These are phyloP conservation scores for Camptophora hylomeconis DNA, from an alignment of 2,329 filamentous ascomycete species.

Conservation along the genomic window DNA sequence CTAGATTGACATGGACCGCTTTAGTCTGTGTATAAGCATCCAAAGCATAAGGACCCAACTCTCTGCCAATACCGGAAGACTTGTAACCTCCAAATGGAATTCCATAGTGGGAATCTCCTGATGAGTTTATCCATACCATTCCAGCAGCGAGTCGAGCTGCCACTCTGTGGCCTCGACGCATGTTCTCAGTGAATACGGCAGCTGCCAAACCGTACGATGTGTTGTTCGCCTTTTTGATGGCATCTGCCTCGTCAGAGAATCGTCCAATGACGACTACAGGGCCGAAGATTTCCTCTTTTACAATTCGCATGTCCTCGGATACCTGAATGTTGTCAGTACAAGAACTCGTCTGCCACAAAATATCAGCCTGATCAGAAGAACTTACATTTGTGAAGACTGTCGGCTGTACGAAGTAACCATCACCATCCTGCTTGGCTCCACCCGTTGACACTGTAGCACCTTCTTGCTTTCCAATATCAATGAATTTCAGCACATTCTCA, in stretches of 20 bases:
- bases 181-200: conserved; percentile 12
- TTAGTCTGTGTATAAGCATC: conserved; percentile 45
- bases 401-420: conserved; percentile 31
- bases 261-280: conserved; percentile 29
- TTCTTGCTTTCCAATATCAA: conserved; percentile 56
- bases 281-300: conserved; percentile 31
- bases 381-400: conserved; percentile 62
- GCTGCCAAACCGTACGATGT: conserved; percentile 10
- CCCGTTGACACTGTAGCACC: conserved; percentile 53
- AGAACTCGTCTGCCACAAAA: no score
- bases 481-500: conserved; percentile 55
- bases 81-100: conserved; percentile 54
- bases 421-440: conserved; percentile 29
- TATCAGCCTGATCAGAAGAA: no score
- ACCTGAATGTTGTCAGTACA: no score
- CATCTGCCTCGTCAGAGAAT: conserved; percentile 19
- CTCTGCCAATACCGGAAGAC: conserved; percentile 41
- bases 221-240: conserved; percentile 7
- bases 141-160: conserved; percentile 13
- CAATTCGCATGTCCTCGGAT: conserved; percentile 19
- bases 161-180: conserved; percentile 9
- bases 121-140: conserved; percentile 16
- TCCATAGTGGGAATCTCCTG: not conserved
- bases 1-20: conserved; percentile 34
- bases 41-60: conserved; percentile 41